A percentile compares a stretch with the other conserved stretches of the same genome.
Evolutionary conservation across 306 rosid species (phyloP).

Genomic region (Carpinus fangiana): DNA sequence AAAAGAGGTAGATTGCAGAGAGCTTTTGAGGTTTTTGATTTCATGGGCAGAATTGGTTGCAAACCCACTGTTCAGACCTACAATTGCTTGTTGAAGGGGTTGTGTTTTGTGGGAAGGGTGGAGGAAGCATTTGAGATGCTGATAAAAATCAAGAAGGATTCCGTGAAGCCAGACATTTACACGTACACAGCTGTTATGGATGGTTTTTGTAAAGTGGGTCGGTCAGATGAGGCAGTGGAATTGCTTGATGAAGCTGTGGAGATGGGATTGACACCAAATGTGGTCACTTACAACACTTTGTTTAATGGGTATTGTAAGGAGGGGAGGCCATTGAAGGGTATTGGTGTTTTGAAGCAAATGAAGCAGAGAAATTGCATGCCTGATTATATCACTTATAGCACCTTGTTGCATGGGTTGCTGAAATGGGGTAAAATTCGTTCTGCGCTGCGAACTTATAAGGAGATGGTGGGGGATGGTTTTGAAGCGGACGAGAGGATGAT

Average conservation of each 20-base stretch:
- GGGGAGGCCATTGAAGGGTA: slow-evolving; percentile 66
- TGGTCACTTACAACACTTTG: slow-evolving; percentile 59
- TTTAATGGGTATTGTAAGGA: slow-evolving; percentile 74
- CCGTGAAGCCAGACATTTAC: slow-evolving; percentile 55
- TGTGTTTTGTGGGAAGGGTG: slow-evolving; percentile 78
- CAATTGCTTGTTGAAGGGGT: slow-evolving; percentile 80
- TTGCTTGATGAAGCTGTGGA: slow-evolving; percentile 63
- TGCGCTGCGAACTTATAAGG: slow-evolving; percentile 47
- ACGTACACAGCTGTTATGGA: slow-evolving; percentile 71
- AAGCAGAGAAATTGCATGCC: slow-evolving; percentile 53
- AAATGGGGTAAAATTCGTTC: slow-evolving; percentile 55
- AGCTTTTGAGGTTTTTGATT: slow-evolving; percentile 61
- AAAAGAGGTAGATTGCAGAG: slow-evolving; percentile 63
- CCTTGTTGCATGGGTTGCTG: slow-evolving; percentile 69
- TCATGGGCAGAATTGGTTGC: slow-evolving; percentile 43
- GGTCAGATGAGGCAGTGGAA: slow-evolving; percentile 70
- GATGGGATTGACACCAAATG: slow-evolving; percentile 58
- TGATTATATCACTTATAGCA: slow-evolving; percentile 58
- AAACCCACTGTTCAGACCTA: slow-evolving; percentile 48
- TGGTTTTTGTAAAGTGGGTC: slow-evolving; percentile 84
- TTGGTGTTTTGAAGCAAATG: slow-evolving; percentile 59
- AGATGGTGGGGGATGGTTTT: slow-evolving; percentile 58
- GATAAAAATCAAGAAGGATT: slow-evolving; percentile 40
- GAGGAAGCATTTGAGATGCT: slow-evolving; percentile 78
- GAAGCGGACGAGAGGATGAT: slow-evolving; percentile 49